These are phyloP conservation scores for Globisporangium nunn DNA, from an alignment of 352 stramenopile species.

Conservation along the genomic window DNA sequence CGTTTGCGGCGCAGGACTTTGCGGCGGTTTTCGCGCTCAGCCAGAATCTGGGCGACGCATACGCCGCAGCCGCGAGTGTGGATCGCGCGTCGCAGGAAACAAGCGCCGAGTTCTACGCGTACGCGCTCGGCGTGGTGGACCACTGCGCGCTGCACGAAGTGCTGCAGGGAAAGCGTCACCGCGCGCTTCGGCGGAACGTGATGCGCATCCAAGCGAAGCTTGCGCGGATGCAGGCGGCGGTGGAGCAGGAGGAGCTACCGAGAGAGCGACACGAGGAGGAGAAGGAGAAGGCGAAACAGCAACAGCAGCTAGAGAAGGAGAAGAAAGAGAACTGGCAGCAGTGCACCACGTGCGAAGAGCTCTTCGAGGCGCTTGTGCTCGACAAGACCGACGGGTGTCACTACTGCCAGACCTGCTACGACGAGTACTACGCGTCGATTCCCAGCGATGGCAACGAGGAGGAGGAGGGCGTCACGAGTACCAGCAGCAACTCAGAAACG, in stretches of 20 bases:
- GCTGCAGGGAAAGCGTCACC: constrained; percentile 15
- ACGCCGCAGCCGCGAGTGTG: constrained; percentile 3
- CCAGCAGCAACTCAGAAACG: not conserved
- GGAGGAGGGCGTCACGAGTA: not conserved
- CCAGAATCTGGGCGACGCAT: constrained; percentile 58
- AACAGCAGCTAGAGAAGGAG: not conserved
- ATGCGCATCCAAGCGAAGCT: constrained; percentile 13
- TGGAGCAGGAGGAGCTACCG: too few species aligned
- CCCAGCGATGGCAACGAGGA: not conserved
- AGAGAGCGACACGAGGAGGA: too few species aligned
- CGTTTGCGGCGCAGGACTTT: constrained; percentile 43
- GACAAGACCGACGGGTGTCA: constrained; percentile 54
- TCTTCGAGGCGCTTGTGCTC: constrained; percentile 25
- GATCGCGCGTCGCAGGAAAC: constrained; percentile 12
- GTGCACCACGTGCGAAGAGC: constrained; percentile 49
- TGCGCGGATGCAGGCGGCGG: constrained; percentile 7
- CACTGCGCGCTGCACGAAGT: constrained; percentile 22
- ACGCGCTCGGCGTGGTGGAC: constrained; percentile 42
- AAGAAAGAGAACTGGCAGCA: not conserved
- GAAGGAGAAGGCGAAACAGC: too few species aligned
- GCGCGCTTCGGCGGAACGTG: constrained; percentile 22
- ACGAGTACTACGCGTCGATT: constrained; percentile 52
- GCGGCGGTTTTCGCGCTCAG: constrained; percentile 61
- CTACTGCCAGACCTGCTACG: constrained; percentile 67
- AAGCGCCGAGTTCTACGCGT: constrained; percentile 32